These are phyloP conservation scores for Calonectria multiphialidica DNA, from an alignment of 2,329 filamentous ascomycete species.

Conservation along the genomic window DNA sequence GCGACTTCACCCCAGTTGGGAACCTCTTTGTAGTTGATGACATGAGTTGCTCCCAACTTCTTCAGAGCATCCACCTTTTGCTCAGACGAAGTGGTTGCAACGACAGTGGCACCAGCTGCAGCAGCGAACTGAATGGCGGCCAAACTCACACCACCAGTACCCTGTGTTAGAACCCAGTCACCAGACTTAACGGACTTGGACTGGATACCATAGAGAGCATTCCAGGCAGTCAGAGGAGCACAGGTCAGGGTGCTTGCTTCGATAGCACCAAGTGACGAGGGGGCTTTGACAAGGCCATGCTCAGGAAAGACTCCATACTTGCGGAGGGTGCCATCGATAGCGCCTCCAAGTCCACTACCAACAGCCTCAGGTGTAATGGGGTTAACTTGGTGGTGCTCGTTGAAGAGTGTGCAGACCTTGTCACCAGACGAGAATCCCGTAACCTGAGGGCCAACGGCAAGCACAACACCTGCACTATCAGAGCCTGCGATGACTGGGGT, in stretches of 20 bases:
- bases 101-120: constrained; percentile 66
- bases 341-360: constrained; percentile 71
- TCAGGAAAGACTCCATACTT: constrained; percentile 75
- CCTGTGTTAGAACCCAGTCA: constrained; percentile 50
- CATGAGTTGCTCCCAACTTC: constrained; percentile 65
- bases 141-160: constrained; percentile 14
- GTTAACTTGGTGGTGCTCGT: constrained; percentile 58
- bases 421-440: constrained; percentile 58
- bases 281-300: constrained; percentile 70
- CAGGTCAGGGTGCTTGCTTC: constrained; percentile 67
- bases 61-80: constrained; percentile 63
- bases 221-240: constrained; percentile 52
- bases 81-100: constrained; percentile 66
- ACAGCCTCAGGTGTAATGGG: constrained; percentile 45
- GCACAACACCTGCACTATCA: constrained; percentile 60
- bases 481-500: constrained; percentile 38
- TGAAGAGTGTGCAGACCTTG: constrained; percentile 66
- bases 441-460: constrained; percentile 57
- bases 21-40: constrained; percentile 68
- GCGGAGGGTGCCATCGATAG: constrained; percentile 72
- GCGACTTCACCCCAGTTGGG: constrained; percentile 67
- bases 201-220: constrained; percentile 23
- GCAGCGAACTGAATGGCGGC: constrained; percentile 44
- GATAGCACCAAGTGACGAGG: constrained; percentile 60
- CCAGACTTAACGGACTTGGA: constrained; percentile 49